Base-by-base conservation (phyloP, 192 early-diverging fungal species). In the Chytriomyces sp. region DNA sequence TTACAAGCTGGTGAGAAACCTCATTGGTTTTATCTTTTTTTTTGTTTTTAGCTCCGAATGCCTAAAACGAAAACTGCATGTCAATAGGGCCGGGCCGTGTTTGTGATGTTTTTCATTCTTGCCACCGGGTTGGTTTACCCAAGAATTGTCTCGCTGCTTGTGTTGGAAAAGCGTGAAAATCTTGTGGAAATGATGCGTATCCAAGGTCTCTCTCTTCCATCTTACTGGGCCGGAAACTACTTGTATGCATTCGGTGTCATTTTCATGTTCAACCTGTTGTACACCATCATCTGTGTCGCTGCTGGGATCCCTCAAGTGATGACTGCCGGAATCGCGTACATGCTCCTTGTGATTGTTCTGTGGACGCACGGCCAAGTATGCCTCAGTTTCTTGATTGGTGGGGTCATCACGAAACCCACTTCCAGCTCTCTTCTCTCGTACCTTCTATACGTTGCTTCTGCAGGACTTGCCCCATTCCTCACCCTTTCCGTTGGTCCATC, bases 131-230 rank as follows among this genome's bases (percentile, higher is more conserved):
- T 81, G 23, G 47, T 81, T 53, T 78, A 57, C 61, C 80, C 80
- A 35, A 53, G 80, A n/a, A 7, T 81, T 6, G 77, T 81, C 13
- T 57, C 67, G 20, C 61, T 81, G 2, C 44, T 79, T 16, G 77
- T 80, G 20, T 69, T 50, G 10, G 80, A 81, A 53, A 81, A 79
- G 62, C 11, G 43, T n/a, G 70, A 81, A 60, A 78, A 78, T 45
- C 64, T 78, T 18, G 70, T 74, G 35, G 80, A 81, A 70, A 81
- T 81, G 80, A 77, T 81, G 69, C 67, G 80, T 16, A 81, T 76
- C 35, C 80, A 81, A 73, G 80, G 80, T 16, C 50, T 70, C 1
- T 20, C 23, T 7, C 80, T 79, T 6, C 61, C 60, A 44, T 11
- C 47, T 4, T 81, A 81, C 69, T 81, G 80, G 80, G 44, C 64